Conservation (phyloP, 208 protist species). For the Lotmaria passim region DNA sequence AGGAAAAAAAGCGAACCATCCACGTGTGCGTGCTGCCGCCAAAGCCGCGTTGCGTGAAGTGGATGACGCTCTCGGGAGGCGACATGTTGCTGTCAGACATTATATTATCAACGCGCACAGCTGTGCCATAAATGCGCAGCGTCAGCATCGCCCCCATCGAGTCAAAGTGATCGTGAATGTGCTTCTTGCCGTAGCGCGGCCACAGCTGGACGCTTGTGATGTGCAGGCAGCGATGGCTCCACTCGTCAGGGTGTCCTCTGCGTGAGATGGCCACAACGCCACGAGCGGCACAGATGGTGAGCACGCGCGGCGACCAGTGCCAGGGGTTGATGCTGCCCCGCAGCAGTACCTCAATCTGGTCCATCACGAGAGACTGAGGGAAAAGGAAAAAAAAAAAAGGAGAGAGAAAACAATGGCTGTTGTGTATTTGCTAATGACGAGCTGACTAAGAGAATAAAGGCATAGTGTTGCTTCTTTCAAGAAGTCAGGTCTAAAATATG, state of each 20-base stretch:
- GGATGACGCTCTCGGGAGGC: no score
- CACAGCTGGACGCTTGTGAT: background rate
- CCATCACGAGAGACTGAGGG: background rate
- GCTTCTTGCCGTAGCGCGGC: background rate
- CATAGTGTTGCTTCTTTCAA: no score
- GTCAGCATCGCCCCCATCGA: background rate
- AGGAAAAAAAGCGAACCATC: no score
- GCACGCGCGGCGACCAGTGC: background rate
- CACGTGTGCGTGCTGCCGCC: no score
- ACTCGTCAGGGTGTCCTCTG: background rate
- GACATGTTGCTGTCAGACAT: no score
- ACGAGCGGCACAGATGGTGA: background rate
- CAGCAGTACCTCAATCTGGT: conserved; percentile 8
- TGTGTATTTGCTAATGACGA: no score
- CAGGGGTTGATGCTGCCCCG: conserved; percentile 4
- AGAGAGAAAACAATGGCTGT: background rate
- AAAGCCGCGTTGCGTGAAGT: no score
- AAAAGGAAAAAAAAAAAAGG: background rate
- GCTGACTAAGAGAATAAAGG: no score
- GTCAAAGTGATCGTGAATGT: background rate
- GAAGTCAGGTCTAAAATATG: no score
- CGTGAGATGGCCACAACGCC: conserved; percentile 1
- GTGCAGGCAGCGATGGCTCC: conserved; percentile 2
- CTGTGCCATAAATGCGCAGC: no score
- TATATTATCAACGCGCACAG: no score